These are phyloP conservation scores for Colletotrichum spinosum DNA, from an alignment of 2,329 filamentous ascomycete genomes.

Conservation along the genomic window DNA sequence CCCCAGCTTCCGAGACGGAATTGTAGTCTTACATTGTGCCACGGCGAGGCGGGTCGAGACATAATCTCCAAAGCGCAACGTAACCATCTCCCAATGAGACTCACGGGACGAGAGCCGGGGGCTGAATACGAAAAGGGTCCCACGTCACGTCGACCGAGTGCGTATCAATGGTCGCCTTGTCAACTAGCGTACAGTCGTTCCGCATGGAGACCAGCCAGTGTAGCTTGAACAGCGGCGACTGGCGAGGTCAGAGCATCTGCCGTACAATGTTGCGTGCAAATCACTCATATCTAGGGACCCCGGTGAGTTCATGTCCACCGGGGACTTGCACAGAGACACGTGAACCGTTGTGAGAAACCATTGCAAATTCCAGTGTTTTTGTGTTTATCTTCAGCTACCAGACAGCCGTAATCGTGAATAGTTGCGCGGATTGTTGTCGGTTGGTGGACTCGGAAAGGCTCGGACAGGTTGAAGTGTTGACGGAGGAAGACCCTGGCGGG, in stretches of 20 bases:
- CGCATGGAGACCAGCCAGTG: background rate
- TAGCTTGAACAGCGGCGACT: background rate
- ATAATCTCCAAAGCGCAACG: slow-evolving; percentile 2
- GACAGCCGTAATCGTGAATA: slow-evolving; percentile 41
- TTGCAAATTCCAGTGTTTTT: slow-evolving; percentile 41
- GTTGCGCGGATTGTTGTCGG: slow-evolving; percentile 38
- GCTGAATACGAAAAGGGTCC: background rate
- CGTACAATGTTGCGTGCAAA: slow-evolving; percentile 25
- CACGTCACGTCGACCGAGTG: slow-evolving; percentile 9
- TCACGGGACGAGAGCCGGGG: background rate
- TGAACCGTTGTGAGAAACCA: slow-evolving; percentile 33
- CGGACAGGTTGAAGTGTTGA: slow-evolving; percentile 36
- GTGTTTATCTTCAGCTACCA: slow-evolving; percentile 41
- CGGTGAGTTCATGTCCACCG: slow-evolving; percentile 26
- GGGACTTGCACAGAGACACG: slow-evolving; percentile 32
- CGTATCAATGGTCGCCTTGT: background rate
- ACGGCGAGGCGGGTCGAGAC: slow-evolving; percentile 1
- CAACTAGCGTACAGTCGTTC: slow-evolving; percentile 8
- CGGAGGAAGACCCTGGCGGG: slow-evolving; percentile 10
- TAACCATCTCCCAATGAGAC: slow-evolving; percentile 5
- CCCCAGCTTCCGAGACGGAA: slow-evolving; percentile 10
- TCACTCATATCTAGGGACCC: slow-evolving; percentile 29
- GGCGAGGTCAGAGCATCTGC: slow-evolving; percentile 5
- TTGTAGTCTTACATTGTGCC: slow-evolving; percentile 22
- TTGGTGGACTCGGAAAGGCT: slow-evolving; percentile 35